These are phyloP conservation scores for Backusella tuberculispora DNA, from an alignment of 192 early-diverging fungal genomes.

Conservation along the genomic window DNA sequence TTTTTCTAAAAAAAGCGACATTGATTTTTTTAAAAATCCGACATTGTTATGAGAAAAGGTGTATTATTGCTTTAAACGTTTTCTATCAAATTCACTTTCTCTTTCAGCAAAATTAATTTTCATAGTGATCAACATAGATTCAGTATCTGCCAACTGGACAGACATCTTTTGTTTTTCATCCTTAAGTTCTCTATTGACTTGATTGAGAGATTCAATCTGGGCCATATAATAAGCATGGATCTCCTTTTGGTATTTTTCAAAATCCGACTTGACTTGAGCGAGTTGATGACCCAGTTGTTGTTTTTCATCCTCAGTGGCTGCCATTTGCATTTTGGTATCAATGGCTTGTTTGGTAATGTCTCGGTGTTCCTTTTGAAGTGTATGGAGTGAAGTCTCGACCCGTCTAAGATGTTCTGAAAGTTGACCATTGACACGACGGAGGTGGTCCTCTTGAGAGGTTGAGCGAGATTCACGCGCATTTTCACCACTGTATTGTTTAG, in stretches of 20 bases:
- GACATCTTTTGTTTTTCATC: constrained; percentile 61
- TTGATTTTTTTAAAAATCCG: too few relatives aligned
- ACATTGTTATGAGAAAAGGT: too few relatives aligned
- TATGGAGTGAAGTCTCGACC: constrained; percentile 65
- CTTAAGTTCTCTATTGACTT: constrained; percentile 77
- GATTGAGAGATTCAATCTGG: constrained; percentile 65
- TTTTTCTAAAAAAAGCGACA: background rate
- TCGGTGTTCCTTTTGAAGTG: constrained; percentile 76
- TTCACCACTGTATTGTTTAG: constrained; percentile 72
- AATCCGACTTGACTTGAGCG: constrained; percentile 48
- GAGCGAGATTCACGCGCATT: constrained; percentile 68
- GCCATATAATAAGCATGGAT: constrained; percentile 57
- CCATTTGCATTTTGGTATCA: constrained; percentile 59
- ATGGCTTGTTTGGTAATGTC: constrained; percentile 72
- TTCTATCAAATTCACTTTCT: constrained; percentile 76
- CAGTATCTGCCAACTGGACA: constrained; percentile 59
- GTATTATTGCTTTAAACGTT: constrained; percentile 46
- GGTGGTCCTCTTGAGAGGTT: constrained; percentile 57
- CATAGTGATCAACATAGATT: constrained; percentile 64
- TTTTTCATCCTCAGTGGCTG: constrained; percentile 54
- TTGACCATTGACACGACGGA: constrained; percentile 69
- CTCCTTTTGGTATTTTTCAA: constrained; percentile 51
- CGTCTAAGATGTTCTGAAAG: constrained; percentile 61
- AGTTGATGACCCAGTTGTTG: constrained; percentile 51
- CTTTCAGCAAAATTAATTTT: constrained; percentile 79